A percentile compares a stretch with the other conserved stretches of the same genome.
phyloP scores from a whole-genome alignment of 495 filamentous ascomycete genomes.

The Annulohypoxylon moriforme region DNA sequence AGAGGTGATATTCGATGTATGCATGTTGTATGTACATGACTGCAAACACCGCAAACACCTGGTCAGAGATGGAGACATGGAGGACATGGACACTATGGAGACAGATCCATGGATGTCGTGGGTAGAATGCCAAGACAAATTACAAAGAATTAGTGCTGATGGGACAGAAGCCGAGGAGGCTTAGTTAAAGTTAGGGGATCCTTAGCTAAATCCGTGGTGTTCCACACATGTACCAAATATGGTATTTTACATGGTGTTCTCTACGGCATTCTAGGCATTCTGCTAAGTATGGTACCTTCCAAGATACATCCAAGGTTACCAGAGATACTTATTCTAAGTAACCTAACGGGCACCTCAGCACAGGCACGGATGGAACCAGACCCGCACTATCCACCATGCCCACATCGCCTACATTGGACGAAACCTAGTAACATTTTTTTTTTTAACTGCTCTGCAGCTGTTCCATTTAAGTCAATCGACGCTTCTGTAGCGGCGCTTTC shows the following conservation, averaged over 20 bases:
- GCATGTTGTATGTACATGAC: not conserved
- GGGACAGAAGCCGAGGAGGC: constrained; percentile 11
- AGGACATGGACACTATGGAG: not conserved
- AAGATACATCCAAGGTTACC: not conserved
- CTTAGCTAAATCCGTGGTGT: constrained; percentile 6
- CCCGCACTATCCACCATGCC: not conserved
- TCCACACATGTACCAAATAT: not conserved
- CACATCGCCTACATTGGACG: not conserved
- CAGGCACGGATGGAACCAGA: constrained; percentile 8
- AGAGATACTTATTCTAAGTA: not conserved
- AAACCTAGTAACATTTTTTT: not conserved
- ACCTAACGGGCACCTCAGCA: constrained; percentile 1
- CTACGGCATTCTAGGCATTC: not conserved
- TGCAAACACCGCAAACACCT: not conserved
- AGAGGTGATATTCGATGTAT: not conserved
- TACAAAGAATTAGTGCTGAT: constrained; percentile 20
- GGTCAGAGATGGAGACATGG: not conserved
- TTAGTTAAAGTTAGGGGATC: constrained; percentile 29
- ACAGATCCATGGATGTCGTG: constrained; percentile 4
- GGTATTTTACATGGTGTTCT: no score
- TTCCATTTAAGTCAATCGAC: not conserved
- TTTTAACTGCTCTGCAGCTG: not conserved
- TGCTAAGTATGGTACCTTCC: not conserved
- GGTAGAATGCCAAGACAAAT: constrained; percentile 24
- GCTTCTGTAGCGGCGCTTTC: not conserved